Evolutionary conservation across 805 yeast genomes (phyloP).

Genomic region (Candida rishiriensis): DNA sequence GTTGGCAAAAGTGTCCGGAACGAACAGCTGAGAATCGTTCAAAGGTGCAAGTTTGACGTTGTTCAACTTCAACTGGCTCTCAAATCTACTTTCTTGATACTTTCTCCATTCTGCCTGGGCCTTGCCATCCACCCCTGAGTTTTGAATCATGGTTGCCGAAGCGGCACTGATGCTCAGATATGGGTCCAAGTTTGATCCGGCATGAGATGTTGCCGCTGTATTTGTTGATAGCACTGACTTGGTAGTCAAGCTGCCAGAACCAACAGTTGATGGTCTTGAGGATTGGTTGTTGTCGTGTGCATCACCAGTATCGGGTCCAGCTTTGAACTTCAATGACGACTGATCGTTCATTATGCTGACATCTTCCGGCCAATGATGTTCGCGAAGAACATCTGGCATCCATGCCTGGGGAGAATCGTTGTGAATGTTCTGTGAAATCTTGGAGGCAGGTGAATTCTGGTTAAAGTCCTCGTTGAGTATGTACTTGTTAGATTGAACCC

Average conservation of each 20-base stretch:
- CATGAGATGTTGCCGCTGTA: background rate
- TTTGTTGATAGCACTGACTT: too few species aligned
- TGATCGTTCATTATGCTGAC: background rate
- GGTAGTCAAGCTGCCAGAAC: too few species aligned
- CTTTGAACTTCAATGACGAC: too few species aligned
- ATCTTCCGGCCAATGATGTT: conserved; percentile 22
- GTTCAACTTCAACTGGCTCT: conserved; percentile 17
- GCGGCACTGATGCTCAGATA: conserved; percentile 16
- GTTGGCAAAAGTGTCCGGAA: conserved; percentile 30
- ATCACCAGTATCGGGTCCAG: too few species aligned
- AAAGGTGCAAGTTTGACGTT: conserved; percentile 17
- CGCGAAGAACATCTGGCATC: conserved; percentile 25
- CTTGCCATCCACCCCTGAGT: conserved; percentile 11
- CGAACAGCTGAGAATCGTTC: conserved; percentile 11
- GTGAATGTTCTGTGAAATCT: background rate
- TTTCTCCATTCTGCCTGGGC: conserved; percentile 29
- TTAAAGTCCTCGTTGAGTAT: conserved; percentile 16
- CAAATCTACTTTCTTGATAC: conserved; percentile 19
- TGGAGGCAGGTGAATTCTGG: conserved; percentile 11
- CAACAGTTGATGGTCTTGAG: too few species aligned
- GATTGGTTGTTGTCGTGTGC: too few species aligned
- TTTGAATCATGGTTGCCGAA: conserved; percentile 22
- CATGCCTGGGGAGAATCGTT: conserved; percentile 8
- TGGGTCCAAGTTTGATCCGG: conserved; percentile 9
- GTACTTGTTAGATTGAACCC: conserved; percentile 11